Conservation (phyloP, 1,139 yeast genomes). For the Saccharomyces pastorianus region DNA sequence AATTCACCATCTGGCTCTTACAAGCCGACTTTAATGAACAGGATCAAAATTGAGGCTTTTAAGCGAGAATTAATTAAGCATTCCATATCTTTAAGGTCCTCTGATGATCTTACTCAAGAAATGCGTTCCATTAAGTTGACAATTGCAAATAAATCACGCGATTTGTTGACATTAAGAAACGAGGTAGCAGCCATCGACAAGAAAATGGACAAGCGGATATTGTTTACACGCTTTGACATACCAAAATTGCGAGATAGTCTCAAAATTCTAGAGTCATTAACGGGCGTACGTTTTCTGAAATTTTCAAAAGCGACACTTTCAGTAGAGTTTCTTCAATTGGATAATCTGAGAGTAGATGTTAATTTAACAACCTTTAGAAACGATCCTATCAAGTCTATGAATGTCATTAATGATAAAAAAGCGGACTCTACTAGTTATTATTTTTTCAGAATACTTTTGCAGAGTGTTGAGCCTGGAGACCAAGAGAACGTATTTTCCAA, state of each 20-base stretch:
- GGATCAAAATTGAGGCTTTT: conserved; percentile 28
- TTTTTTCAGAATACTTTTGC: neutral
- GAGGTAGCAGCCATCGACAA: neutral
- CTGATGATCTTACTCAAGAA: neutral
- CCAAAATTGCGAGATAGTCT: neutral
- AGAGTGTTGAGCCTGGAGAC: neutral
- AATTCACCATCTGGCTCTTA: conserved; percentile 47
- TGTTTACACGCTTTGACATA: neutral
- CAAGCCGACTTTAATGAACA: conserved; percentile 25
- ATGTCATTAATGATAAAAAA: neutral
- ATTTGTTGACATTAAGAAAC: conserved; percentile 1
- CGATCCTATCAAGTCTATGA: neutral
- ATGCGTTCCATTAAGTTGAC: neutral
- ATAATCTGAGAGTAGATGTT: neutral
- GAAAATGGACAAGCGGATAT: neutral
- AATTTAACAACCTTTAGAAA: neutral
- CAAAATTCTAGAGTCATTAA: neutral
- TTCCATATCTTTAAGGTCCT: neutral
- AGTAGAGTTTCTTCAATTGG: conserved; percentile 10
- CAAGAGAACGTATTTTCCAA: neutral
- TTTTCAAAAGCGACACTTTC: conserved; percentile 7
- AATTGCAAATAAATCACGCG: conserved; percentile 1
- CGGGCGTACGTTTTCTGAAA: neutral
- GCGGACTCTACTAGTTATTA: neutral
- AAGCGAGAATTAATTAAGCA: conserved; percentile 20